These are phyloP conservation scores for Asterochloris erici DNA, from an alignment of 139 green algal genomes.

Conservation along the genomic window DNA sequence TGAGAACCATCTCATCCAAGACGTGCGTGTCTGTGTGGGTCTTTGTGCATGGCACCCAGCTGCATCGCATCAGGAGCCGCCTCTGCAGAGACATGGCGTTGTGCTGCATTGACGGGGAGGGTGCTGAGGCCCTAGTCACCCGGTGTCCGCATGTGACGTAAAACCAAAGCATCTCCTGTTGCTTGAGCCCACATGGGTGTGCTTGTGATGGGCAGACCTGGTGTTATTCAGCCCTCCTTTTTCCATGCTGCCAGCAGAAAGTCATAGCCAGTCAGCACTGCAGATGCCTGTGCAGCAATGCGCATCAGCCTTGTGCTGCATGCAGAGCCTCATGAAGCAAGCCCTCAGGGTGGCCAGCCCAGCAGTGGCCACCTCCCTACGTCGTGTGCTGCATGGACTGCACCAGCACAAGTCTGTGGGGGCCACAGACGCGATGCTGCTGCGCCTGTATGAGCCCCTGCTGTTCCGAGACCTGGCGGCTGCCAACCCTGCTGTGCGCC, in stretches of 20 bases:
- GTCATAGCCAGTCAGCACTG: too few relatives aligned
- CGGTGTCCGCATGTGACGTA: neutral
- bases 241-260: too few relatives aligned
- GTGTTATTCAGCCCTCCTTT: too few relatives aligned
- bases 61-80: neutral
- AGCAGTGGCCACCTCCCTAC: constrained; percentile 50
- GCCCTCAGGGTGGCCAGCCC: constrained; percentile 55
- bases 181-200: too few relatives aligned
- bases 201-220: too few relatives aligned
- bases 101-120: neutral
- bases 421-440: constrained; percentile 62
- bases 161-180: too few relatives aligned
- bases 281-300: neutral
- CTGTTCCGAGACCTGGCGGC: constrained; percentile 66
- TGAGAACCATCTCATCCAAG: constrained; percentile 60
- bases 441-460: constrained; percentile 79
- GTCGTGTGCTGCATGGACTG: constrained; percentile 55
- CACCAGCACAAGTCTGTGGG: constrained; percentile 49
- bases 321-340: constrained; percentile 62
- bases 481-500: constrained; percentile 67
- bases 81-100: neutral
- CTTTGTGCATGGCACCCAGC: too few relatives aligned
- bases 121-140: neutral
- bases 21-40: constrained; percentile 9
- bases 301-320: neutral